These are phyloP conservation scores for Tetratostichococcus sp. DNA, from an alignment of 139 green algal species.

Conservation along the genomic window DNA sequence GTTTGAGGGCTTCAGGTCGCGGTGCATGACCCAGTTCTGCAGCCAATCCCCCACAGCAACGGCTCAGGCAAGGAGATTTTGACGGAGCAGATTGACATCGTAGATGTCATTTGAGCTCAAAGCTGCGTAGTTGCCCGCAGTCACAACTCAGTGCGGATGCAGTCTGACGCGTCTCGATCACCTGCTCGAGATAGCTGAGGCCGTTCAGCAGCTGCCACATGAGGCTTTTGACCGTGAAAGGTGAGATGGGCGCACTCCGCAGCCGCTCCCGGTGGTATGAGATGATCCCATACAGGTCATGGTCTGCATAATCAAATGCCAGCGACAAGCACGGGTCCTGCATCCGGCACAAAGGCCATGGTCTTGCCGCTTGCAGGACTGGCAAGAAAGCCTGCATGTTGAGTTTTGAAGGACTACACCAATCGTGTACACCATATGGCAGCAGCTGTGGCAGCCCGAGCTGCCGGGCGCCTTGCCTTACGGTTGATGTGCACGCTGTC, in stretches of 20 bases:
- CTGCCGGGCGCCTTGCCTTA: neutral
- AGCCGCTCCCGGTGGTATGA: slow-evolving; percentile 48
- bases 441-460: neutral
- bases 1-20: slow-evolving; percentile 80
- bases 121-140: no score
- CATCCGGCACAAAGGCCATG: neutral
- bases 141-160: no score
- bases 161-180: no score
- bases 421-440: neutral
- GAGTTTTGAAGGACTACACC: no score
- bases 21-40: slow-evolving; percentile 68
- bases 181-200: slow-evolving; percentile 38
- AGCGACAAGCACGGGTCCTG: slow-evolving; percentile 56
- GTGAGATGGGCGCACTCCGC: slow-evolving; percentile 30
- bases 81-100: no score
- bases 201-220: slow-evolving; percentile 74
- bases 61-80: no score
- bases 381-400: no score
- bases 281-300: slow-evolving; percentile 80
- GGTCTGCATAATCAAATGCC: slow-evolving; percentile 74
- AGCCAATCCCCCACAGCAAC: no score
- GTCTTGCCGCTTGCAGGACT: neutral
- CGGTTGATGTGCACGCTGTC: slow-evolving; percentile 49
- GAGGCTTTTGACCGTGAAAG: slow-evolving; percentile 58
- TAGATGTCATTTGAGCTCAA: no score